A percentile compares a stretch with the other conserved stretches of the same genome.
Evolutionary conservation across 2,329 filamentous ascomycete genomes (phyloP).

Genomic region (Chrysosporium keratinophilum): DNA sequence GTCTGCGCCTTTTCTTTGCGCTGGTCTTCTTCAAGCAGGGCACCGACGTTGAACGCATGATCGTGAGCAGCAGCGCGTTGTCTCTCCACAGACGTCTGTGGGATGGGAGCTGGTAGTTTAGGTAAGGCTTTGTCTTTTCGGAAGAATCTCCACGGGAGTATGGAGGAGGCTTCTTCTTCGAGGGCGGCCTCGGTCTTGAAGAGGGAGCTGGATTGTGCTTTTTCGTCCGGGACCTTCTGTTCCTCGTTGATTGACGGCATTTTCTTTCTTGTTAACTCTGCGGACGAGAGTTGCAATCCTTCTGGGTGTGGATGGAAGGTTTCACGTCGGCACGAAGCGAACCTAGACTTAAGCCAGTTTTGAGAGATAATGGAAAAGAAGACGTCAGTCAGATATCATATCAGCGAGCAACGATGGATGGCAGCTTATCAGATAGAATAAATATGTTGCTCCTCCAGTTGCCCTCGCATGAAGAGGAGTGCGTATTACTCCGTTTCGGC

Average conservation of each 20-base stretch:
- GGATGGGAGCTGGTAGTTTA: conserved; percentile 7
- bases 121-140: background rate
- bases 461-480: no score
- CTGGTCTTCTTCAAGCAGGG: conserved; percentile 19
- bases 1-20: conserved; percentile 34
- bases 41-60: conserved; percentile 21
- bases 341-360: no score
- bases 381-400: no score
- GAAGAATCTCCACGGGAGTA: background rate
- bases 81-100: conserved; percentile 18
- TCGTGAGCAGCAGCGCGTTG: conserved; percentile 20
- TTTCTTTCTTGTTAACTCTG: background rate
- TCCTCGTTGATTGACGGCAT: background rate
- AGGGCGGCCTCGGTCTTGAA: background rate
- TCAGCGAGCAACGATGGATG: no score
- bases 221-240: background rate
- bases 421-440: no score
- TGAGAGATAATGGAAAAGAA: no score
- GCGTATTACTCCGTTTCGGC: no score
- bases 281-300: no score
- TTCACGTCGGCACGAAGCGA: background rate
- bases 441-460: no score
- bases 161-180: conserved; percentile 5
- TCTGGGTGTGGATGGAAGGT: no score
- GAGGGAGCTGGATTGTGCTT: background rate